These are phyloP conservation scores for Nepenthes mirabilis DNA, from an alignment of 148 eudicot genomes.

Conservation along the genomic window DNA sequence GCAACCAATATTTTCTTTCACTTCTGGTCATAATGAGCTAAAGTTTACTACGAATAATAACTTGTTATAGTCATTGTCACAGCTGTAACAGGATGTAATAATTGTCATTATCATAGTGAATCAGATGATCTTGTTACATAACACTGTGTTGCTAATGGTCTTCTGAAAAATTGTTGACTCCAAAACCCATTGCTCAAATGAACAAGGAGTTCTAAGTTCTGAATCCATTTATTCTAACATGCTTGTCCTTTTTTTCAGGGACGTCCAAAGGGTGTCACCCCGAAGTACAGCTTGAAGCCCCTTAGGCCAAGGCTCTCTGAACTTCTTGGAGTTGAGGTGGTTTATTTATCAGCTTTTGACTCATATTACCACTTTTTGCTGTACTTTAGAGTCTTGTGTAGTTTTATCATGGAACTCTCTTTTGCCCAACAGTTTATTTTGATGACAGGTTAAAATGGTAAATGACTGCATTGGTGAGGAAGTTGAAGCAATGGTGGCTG, in stretches of 20 bases:
- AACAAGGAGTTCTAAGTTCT: too few species aligned
- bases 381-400: too few species aligned
- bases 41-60: too few species aligned
- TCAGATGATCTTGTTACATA: not conserved
- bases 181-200: too few species aligned
- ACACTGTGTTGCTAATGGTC: not conserved
- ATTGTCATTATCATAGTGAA: not conserved
- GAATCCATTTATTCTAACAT: not conserved
- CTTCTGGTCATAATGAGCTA: too few species aligned
- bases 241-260: slow-evolving; percentile 26
- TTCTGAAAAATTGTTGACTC: too few species aligned
- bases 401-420: not conserved
- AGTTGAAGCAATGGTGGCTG: slow-evolving; percentile 61
- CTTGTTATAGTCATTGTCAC: too few species aligned
- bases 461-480: slow-evolving; percentile 73
- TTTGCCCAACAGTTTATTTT: not conserved
- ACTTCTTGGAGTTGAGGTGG: slow-evolving; percentile 55
- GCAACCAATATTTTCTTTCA: too few species aligned
- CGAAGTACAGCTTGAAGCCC: slow-evolving; percentile 71
- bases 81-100: too few species aligned
- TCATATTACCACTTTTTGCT: not conserved
- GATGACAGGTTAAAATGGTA: slow-evolving; percentile 55
- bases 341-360: not conserved
- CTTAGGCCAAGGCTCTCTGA: slow-evolving; percentile 66
- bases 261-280: slow-evolving; percentile 73